Evolutionary conservation across 768 basidiomycete genomes (phyloP).

Genomic region (Lentinula sp.): DNA sequence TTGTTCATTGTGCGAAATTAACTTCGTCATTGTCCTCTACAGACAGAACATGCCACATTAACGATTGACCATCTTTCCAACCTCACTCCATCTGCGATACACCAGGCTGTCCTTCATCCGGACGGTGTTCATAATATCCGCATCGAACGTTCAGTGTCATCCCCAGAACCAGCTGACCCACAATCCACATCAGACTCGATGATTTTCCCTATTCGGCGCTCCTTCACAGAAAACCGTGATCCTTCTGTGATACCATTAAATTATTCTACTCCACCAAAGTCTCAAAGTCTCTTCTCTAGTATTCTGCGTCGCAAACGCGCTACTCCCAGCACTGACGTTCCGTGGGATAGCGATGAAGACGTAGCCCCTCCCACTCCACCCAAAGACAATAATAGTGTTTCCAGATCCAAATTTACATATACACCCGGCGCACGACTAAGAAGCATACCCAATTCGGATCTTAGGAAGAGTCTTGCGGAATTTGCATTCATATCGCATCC

Average conservation of each 20-base stretch:
- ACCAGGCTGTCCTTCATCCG: constrained; percentile 26
- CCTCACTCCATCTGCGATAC: constrained; percentile 34
- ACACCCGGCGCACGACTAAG: not conserved
- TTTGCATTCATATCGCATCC: constrained; percentile 33
- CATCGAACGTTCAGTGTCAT: constrained; percentile 2
- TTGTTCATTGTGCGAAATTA: constrained; percentile 11
- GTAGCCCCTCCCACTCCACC: constrained; percentile 39
- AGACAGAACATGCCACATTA: constrained; percentile 41
- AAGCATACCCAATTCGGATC: constrained; percentile 9
- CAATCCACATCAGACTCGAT: constrained; percentile 10
- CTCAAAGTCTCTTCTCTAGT: constrained; percentile 24
- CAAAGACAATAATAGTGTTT: constrained; percentile 29
- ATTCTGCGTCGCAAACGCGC: constrained; percentile 31
- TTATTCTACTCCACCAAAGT: constrained; percentile 16
- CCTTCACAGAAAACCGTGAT: constrained; percentile 27
- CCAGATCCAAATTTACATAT: constrained; percentile 5
- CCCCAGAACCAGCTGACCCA: constrained; percentile 11
- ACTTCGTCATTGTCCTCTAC: constrained; percentile 13
- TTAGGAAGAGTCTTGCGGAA: constrained; percentile 30
- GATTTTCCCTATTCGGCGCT: constrained; percentile 21
- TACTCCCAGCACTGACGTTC: constrained; percentile 9
- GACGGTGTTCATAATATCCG: constrained; percentile 11
- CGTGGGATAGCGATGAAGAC: constrained; percentile 14
- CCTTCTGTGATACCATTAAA: constrained; percentile 9
- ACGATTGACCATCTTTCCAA: constrained; percentile 39